Percentiles rank a stretch among this genome's conserved stretches.
These are phyloP conservation scores for Viola odorata DNA, from an alignment of 345 rosid genomes.

Conservation along the genomic window DNA sequence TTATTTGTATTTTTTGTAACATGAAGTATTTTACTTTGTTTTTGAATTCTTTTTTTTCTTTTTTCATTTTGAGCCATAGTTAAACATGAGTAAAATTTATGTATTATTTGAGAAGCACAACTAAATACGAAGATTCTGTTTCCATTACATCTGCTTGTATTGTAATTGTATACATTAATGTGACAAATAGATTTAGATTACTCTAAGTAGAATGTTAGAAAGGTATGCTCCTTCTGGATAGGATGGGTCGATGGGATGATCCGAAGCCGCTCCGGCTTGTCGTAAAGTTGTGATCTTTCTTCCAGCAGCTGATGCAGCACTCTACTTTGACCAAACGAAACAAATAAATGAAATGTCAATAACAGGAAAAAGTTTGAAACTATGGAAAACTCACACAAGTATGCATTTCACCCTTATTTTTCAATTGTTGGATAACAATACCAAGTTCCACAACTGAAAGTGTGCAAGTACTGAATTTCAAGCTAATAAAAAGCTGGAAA, in stretches of 20 bases:
- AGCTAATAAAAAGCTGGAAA: too few relatives aligned
- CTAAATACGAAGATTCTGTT: background rate
- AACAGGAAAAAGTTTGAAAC: background rate
- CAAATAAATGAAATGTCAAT: background rate
- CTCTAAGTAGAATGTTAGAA: conserved; percentile 56
- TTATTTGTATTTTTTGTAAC: too few relatives aligned
- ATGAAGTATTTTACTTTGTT: background rate
- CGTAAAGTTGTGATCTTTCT: conserved; percentile 59
- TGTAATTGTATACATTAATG: background rate
- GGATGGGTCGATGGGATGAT: conserved; percentile 82
- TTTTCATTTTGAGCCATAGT: background rate
- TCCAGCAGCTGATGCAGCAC: conserved; percentile 63
- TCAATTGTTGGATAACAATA: too few relatives aligned
- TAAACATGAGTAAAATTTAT: background rate
- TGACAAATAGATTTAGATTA: conserved; percentile 16
- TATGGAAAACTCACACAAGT: too few relatives aligned
- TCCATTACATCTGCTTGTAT: background rate
- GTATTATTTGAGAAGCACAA: background rate
- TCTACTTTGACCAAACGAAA: conserved; percentile 23
- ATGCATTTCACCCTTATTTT: too few relatives aligned
- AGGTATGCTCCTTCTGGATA: conserved; percentile 85
- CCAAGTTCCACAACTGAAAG: too few relatives aligned
- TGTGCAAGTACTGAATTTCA: too few relatives aligned
- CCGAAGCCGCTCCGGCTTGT: conserved; percentile 74
- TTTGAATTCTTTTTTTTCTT: background rate